These are phyloP conservation scores for Yarrowia hollandica DNA, from an alignment of 805 yeast species.

Conservation along the genomic window DNA sequence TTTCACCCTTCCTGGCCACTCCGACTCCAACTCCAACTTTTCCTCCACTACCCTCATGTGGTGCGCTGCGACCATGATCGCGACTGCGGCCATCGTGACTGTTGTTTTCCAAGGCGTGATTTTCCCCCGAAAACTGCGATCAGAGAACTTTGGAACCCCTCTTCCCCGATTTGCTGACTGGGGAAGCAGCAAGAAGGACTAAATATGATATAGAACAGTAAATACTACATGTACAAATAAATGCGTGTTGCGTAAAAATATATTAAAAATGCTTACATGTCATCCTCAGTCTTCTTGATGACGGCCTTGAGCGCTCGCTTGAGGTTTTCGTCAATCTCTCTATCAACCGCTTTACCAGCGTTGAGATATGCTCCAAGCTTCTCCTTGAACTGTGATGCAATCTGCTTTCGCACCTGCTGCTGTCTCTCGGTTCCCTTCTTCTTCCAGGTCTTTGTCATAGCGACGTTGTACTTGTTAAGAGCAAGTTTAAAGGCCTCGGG, in stretches of 20 bases:
- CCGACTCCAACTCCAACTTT: constrained; percentile 28
- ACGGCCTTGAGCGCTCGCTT: constrained; percentile 33
- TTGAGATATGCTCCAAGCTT: constrained; percentile 34
- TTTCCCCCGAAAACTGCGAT: constrained; percentile 28
- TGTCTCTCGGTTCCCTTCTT: constrained; percentile 13
- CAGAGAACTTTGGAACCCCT: constrained; percentile 23
- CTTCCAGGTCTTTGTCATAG: constrained; percentile 31
- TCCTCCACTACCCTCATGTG: constrained; percentile 29
- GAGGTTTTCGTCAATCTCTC: constrained; percentile 31
- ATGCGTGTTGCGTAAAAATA: background rate
- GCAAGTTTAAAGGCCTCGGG: constrained; percentile 64
- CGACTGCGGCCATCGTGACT: constrained; percentile 25
- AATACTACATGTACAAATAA: background rate
- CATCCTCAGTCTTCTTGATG: constrained; percentile 3
- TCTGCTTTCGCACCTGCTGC: constrained; percentile 25
- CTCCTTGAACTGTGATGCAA: constrained; percentile 37
- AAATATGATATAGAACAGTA: background rate
- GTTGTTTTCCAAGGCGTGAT: constrained; percentile 29
- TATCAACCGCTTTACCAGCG: constrained; percentile 27
- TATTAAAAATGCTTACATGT: constrained; percentile 13
- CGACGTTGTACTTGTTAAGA: constrained; percentile 60
- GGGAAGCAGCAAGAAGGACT: constrained; percentile 26
- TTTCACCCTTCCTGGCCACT: constrained; percentile 30
- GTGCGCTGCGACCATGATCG: constrained; percentile 29
- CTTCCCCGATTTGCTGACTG: constrained; percentile 19